Evolutionary conservation across 164 flowering plant genomes (phyloP).

Genomic region (Berberis thunbergii): DNA sequence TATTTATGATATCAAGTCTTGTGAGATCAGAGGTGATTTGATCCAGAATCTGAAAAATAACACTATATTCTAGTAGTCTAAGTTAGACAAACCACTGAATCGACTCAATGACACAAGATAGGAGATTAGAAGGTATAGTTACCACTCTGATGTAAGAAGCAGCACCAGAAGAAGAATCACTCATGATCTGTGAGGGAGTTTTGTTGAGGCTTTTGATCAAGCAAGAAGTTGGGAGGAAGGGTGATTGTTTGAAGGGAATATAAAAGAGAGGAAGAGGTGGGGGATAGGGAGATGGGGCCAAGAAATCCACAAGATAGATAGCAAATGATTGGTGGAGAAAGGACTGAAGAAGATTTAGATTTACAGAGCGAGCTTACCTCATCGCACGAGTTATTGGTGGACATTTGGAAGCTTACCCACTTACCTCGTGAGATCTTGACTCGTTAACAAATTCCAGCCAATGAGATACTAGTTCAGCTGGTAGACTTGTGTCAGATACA

Average conservation of each 20-base stretch:
- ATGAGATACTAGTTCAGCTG: too few species aligned
- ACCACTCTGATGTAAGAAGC: conserved; percentile 52
- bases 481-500: too few species aligned
- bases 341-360: conserved; percentile 13
- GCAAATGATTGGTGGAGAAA: conserved; percentile 45
- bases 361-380: too few species aligned
- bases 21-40: too few species aligned
- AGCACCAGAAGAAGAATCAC: conserved; percentile 13
- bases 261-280: conserved; percentile 12
- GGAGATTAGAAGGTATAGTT: not conserved
- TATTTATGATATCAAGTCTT: too few species aligned
- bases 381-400: too few species aligned
- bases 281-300: conserved; percentile 11
- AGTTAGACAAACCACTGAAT: too few species aligned
- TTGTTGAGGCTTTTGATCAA: not conserved
- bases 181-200: conserved; percentile 19
- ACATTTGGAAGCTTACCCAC: too few species aligned
- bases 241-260: not conserved
- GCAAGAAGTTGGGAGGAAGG: not conserved
- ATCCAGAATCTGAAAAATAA: too few species aligned
- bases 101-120: not conserved
- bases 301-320: conserved; percentile 47
- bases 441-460: too few species aligned
- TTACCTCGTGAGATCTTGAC: too few species aligned
- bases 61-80: too few species aligned